Percentiles rank a stretch among this genome's conserved stretches.
Conservation (phyloP, 441 rosid species). For the Breynia disticha region DNA sequence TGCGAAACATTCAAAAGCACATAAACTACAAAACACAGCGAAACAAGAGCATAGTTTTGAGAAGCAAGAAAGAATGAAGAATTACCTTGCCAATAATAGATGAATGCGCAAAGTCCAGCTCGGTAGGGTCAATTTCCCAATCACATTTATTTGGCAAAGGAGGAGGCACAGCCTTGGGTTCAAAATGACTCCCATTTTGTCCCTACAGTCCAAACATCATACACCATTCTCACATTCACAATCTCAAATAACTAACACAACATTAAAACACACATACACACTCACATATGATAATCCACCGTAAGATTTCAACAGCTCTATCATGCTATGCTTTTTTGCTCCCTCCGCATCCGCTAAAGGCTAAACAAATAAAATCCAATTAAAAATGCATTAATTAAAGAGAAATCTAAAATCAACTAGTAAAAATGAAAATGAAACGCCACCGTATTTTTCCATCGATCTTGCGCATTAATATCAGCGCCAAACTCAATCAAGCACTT, state of each 20-base stretch:
- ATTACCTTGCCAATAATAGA: slow-evolving; percentile 77
- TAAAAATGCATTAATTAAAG: too few species aligned
- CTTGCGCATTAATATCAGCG: slow-evolving; percentile 98
- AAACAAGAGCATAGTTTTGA: too few species aligned
- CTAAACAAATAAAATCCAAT: too few species aligned
- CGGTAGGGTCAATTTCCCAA: slow-evolving; percentile 98
- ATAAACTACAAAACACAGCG: too few species aligned
- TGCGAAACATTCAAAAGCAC: too few species aligned
- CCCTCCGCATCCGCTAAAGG: slow-evolving; percentile 99
- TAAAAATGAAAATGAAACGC: not conserved
- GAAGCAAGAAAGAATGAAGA: not conserved
- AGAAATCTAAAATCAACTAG: not conserved
- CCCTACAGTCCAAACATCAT: slow-evolving; percentile 42
- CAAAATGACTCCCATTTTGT: slow-evolving; percentile 97
- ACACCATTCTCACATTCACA: too few species aligned
- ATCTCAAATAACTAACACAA: not conserved
- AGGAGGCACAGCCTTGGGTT: slow-evolving; percentile 88
- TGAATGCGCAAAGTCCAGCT: slow-evolving; percentile 78
- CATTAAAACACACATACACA: slow-evolving; percentile 10
- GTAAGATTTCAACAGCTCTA: slow-evolving; percentile 59
- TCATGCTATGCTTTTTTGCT: slow-evolving; percentile 72
- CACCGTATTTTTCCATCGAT: slow-evolving; percentile 98
- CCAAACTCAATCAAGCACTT: slow-evolving; percentile 71
- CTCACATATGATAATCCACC: slow-evolving; percentile 92
- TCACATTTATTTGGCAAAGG: slow-evolving; percentile 95